These are phyloP conservation scores for Hanseniaspora uvarum DNA, from an alignment of 1,139 yeast species.

Conservation along the genomic window DNA sequence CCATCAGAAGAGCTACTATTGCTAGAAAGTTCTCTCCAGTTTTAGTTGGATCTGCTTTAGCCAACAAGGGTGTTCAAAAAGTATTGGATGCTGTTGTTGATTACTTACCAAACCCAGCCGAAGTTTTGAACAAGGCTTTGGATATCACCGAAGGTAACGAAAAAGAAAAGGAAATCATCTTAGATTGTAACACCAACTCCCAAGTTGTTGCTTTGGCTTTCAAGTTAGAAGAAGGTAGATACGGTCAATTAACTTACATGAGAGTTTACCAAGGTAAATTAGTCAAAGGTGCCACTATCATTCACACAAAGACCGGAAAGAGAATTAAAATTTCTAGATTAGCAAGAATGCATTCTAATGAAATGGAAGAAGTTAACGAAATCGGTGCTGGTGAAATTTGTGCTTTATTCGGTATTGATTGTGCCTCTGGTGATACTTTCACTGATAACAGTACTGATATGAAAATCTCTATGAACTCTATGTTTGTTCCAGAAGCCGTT, in stretches of 20 bases:
- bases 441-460: constrained; percentile 61
- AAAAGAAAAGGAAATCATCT: constrained; percentile 60
- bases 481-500: constrained; percentile 98
- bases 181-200: constrained; percentile 60
- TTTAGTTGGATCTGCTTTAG: constrained; percentile 95
- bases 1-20: constrained; percentile 93
- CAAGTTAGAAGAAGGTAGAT: constrained; percentile 95
- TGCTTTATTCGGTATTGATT: constrained; percentile 97
- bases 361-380: constrained; percentile 95
- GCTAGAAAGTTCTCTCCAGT: constrained; percentile 97
- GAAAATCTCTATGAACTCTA: constrained; percentile 78
- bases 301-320: constrained; percentile 85
- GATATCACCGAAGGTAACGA: constrained; percentile 44
- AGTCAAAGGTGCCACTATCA: constrained; percentile 80
- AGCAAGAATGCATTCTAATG: constrained; percentile 97
- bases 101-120: constrained; percentile 89
- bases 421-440: constrained; percentile 98
- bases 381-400: constrained; percentile 98
- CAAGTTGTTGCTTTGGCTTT: constrained; percentile 96
- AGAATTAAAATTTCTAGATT: constrained; percentile 88
- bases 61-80: constrained; percentile 89
- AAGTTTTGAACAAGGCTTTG: constrained; percentile 79
- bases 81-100: constrained; percentile 95
- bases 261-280: constrained; percentile 94
- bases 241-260: constrained; percentile 92